phyloP scores from a whole-genome alignment of 2,329 filamentous ascomycete species.

The Pestalotiopsis sp. region DNA sequence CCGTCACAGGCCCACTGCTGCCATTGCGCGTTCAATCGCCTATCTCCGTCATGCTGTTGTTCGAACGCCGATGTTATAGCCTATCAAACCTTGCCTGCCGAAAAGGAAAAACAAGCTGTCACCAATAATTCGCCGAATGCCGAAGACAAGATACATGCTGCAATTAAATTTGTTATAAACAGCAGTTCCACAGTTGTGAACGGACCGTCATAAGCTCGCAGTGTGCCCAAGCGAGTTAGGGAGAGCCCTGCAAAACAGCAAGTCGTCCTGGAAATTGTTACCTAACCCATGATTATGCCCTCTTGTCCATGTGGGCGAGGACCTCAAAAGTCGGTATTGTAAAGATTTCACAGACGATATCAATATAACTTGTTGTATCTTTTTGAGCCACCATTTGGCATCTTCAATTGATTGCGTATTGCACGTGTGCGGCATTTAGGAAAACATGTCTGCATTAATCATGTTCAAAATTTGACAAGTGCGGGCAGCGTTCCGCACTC shows the following conservation, averaged over 20 bases:
- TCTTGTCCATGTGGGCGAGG: neutral
- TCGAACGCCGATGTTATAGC: neutral
- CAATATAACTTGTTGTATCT: neutral
- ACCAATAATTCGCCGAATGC: neutral
- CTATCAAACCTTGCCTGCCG: too few species aligned
- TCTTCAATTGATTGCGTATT: neutral
- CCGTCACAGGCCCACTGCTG: too few species aligned
- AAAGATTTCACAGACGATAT: too few species aligned
- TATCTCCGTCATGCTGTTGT: neutral
- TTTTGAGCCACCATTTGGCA: neutral
- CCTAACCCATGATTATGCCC: neutral
- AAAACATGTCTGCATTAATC: neutral
- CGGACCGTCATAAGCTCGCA: neutral
- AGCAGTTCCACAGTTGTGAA: neutral
- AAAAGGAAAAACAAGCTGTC: too few species aligned
- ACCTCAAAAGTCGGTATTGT: too few species aligned
- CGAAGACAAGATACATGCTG: neutral
- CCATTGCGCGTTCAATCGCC: neutral
- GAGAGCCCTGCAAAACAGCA: neutral
- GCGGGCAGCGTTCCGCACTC: slow-evolving; percentile 2
- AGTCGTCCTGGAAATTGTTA: neutral
- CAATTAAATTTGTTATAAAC: neutral
- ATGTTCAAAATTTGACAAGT: neutral
- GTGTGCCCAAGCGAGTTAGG: neutral
- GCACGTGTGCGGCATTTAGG: neutral